These are phyloP conservation scores for Pichia terricola DNA, from an alignment of 1,139 yeast genomes.

Conservation along the genomic window DNA sequence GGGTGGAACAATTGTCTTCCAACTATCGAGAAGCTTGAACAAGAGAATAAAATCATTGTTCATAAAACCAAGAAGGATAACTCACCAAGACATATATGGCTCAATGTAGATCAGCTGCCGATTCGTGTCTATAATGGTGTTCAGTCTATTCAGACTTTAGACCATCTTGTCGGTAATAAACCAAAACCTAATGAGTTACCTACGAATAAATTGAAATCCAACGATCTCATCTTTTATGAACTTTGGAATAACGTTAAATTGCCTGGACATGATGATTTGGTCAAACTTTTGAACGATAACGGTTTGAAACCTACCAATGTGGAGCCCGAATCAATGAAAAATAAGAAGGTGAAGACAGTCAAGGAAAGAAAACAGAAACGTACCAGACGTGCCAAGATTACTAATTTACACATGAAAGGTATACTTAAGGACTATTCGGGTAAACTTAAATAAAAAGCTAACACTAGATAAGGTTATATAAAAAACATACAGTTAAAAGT, in stretches of 20 bases:
- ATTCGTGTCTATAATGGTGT: constrained; percentile 32
- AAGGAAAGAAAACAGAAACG: constrained; percentile 80
- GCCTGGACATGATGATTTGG: constrained; percentile 75
- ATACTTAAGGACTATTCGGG: constrained; percentile 71
- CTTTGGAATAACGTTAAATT: constrained; percentile 66
- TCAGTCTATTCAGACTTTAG: constrained; percentile 20
- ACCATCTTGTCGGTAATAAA: constrained; percentile 1
- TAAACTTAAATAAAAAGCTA: constrained; percentile 20
- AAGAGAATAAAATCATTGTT: constrained; percentile 67
- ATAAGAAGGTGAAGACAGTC: constrained; percentile 36
- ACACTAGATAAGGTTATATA: too few relatives aligned
- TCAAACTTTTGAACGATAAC: constrained; percentile 65
- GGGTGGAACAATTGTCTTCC: constrained; percentile 94
- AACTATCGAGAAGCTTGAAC: constrained; percentile 69
- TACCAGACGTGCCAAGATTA: constrained; percentile 85
- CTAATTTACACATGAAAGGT: constrained; percentile 95
- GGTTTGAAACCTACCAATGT: constrained; percentile 95
- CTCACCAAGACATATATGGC: constrained; percentile 86
- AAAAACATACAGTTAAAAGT: too few relatives aligned
- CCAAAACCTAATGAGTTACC: constrained; percentile 2
- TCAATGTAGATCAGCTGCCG: constrained; percentile 61
- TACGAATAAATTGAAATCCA: constrained; percentile 5
- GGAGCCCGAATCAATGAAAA: constrained; percentile 82
- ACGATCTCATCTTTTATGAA: constrained; percentile 38
- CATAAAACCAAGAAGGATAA: constrained; percentile 87